phyloP scores from a whole-genome alignment of 148 eudicot species.

The Diospyros kaki region DNA sequence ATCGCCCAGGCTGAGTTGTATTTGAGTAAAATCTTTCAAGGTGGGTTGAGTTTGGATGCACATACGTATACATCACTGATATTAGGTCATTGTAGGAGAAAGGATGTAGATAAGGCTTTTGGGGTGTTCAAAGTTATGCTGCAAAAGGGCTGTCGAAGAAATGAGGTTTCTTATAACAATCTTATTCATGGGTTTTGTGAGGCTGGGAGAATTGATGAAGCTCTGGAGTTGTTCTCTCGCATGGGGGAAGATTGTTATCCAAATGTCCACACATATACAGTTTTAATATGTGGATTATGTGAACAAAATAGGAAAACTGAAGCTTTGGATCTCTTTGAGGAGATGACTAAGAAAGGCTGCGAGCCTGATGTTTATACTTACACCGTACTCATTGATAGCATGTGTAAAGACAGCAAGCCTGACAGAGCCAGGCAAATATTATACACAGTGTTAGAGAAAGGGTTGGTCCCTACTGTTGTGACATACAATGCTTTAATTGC shows the following conservation, averaged over 20 bases:
- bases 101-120: conserved; percentile 54
- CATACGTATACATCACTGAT: conserved; percentile 73
- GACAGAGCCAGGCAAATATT: conserved; percentile 55
- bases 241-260: conserved; percentile 59
- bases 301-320: conserved; percentile 42
- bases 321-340: conserved; percentile 24
- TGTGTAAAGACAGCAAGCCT: conserved; percentile 54
- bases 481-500: too few species aligned
- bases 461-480: conserved; percentile 37
- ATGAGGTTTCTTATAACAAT: conserved; percentile 75
- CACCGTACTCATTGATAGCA: conserved; percentile 58
- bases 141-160: conserved; percentile 58
- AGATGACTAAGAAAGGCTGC: conserved; percentile 68
- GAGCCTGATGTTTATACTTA: conserved; percentile 72
- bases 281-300: conserved; percentile 63
- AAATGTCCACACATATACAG: conserved; percentile 70
- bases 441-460: conserved; percentile 38
- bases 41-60: conserved; percentile 64
- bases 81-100: conserved; percentile 74
- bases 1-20: conserved; percentile 50
- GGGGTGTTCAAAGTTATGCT: conserved; percentile 57
- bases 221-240: conserved; percentile 40
- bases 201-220: conserved; percentile 58
- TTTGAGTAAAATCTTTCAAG: conserved; percentile 57
- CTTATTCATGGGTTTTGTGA: conserved; percentile 83